phyloP scores from a whole-genome alignment of 306 rosid genomes.

The Dalbergia oliveri region DNA sequence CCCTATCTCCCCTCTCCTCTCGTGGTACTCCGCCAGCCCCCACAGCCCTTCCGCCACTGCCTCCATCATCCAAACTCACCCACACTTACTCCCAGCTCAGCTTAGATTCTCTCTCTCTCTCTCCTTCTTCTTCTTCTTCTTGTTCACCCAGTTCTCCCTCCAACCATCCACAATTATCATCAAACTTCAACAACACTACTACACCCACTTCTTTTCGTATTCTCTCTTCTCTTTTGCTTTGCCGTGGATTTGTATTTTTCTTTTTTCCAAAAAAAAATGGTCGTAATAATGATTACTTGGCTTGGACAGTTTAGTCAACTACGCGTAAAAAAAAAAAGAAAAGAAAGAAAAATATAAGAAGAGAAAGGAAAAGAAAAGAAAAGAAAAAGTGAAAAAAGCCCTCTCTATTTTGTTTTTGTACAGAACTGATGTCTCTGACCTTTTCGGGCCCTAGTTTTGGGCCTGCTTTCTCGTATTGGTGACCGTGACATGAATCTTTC shows the following conservation, averaged over 20 bases:
- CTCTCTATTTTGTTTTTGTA: too few species aligned
- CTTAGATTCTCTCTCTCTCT: background rate
- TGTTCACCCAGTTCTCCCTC: background rate
- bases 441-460: too few species aligned
- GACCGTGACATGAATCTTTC: too few species aligned
- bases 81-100: background rate
- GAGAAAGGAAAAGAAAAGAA: background rate
- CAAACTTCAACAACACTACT: background rate
- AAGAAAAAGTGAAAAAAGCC: background rate
- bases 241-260: background rate
- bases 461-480: too few species aligned
- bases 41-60: constrained; percentile 94
- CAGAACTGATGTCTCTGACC: too few species aligned
- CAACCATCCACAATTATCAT: too few species aligned
- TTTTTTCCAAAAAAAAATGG: background rate
- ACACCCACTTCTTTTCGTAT: background rate
- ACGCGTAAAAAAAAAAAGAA: background rate
- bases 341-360: background rate
- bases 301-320: background rate
- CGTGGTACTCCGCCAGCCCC: constrained; percentile 85
- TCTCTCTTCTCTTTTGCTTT: background rate
- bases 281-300: background rate
- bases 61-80: constrained; percentile 58
- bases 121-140: background rate
- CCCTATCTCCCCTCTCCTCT: constrained; percentile 74